Evolutionary conservation across 2,329 filamentous ascomycete genomes (phyloP), one percentile per base, ranked within the genome.

Genomic region (Ceratocystis eucalypticola): DNA sequence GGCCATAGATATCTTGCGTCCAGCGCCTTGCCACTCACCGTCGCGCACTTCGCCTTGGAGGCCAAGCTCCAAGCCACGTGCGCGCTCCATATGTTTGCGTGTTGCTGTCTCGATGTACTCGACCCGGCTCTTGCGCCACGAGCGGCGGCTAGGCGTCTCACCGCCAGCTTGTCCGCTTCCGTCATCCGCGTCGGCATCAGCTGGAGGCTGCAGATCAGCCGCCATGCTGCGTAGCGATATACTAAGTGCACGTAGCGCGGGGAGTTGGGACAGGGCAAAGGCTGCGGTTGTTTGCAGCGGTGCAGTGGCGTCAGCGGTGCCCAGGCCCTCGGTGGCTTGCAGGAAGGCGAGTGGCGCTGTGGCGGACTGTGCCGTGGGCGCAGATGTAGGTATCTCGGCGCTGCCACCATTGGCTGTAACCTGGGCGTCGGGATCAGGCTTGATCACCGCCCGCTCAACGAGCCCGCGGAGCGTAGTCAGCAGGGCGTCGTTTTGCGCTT

Each of bases 91-190:
- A 73, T 95, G 89, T 68, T 88, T 81, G 70, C 84, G 80, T 63
- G 89, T 89, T 72, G 91, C 86, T 65, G 82, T 82, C 76, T 96
- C 92, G 62, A 97, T 86, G 74, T 97, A 97, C 70, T 88, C 83
- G 66, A 87, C 80, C 68, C 93, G 80, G 74, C 94, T 86, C 65
- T 85, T 82, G 48, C 86, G 82, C 77, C 85, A 89, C 59, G 81
- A 75, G 61, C 71, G 71, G 67, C 37, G 73, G 72, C 2, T 74
- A 74, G 33, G 74, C 73, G 2, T 75, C 72, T 48, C 41, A 5
- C 37, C 57, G 37, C 33, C 45, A 10, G 45, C 45, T 5, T 33
- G 30, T 3, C 7, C 5, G 28, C 17, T 10, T 5, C n/a, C 17
- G 15, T 8, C 10, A 30, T 33, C 22, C 22, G 4, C 45, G 17